Evolutionary conservation across 768 basidiomycete species (phyloP).

Genomic region (Russula abietina): DNA sequence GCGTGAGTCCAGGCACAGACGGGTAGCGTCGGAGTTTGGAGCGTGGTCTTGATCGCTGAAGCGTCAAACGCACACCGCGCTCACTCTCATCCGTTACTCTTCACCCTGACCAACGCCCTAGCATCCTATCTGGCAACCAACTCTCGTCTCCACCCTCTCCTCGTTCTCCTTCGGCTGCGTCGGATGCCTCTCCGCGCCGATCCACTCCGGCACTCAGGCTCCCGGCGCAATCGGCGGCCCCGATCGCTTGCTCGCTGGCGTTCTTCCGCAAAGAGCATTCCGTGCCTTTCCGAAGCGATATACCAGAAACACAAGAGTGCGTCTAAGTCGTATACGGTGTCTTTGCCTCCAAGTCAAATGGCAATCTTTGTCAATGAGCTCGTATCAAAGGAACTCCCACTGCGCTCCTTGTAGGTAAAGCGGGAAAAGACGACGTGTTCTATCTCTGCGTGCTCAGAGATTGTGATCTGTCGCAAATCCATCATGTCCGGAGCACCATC

Average conservation of each 20-base stretch:
- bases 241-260: too few relatives aligned
- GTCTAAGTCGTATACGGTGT: not conserved
- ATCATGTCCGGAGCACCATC: slow-evolving; percentile 70
- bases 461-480: slow-evolving; percentile 3
- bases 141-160: slow-evolving; percentile 28
- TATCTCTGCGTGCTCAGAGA: slow-evolving; percentile 13
- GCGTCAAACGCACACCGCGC: too few relatives aligned
- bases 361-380: slow-evolving; percentile 64
- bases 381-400: slow-evolving; percentile 52
- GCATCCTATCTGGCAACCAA: slow-evolving; percentile 31
- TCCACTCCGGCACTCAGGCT: slow-evolving; percentile 27
- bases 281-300: slow-evolving; percentile 58
- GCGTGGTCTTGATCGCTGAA: too few relatives aligned
- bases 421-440: slow-evolving; percentile 12
- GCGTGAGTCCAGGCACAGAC: too few relatives aligned
- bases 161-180: slow-evolving; percentile 34
- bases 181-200: slow-evolving; percentile 58
- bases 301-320: slow-evolving; percentile 51
- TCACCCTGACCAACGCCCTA: slow-evolving; percentile 42
- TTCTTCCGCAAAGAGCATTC: too few relatives aligned
- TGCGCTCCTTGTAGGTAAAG: slow-evolving; percentile 30
- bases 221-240: slow-evolving; percentile 7
- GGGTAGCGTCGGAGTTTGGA: too few relatives aligned
- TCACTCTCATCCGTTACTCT: slow-evolving; percentile 39
- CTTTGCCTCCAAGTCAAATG: slow-evolving; percentile 50